phyloP scores from a whole-genome alignment of 2,329 filamentous ascomycete genomes.

The Aschersonia sp. region DNA sequence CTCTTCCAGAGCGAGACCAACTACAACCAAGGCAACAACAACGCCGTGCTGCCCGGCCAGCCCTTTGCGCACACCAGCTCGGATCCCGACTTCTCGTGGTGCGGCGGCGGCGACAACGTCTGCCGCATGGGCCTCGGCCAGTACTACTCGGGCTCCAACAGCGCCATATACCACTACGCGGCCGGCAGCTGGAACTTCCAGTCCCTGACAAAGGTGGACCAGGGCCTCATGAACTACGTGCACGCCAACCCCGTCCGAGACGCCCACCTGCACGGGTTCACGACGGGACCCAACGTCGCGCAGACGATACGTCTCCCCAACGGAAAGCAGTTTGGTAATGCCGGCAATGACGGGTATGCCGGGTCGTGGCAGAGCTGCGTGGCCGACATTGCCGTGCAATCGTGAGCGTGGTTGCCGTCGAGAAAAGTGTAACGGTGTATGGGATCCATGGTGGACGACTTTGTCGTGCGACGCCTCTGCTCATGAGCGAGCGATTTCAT shows the following conservation, averaged over 20 bases:
- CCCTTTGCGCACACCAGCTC: constrained; percentile 11
- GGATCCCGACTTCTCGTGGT: constrained; percentile 28
- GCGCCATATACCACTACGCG: constrained; percentile 6
- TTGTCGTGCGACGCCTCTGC: too few species aligned
- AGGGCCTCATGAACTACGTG: constrained; percentile 9
- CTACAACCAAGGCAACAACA: constrained; percentile 18
- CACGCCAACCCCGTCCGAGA: constrained; percentile 1
- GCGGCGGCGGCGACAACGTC: constrained; percentile 17
- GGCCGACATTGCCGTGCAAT: constrained; percentile 7
- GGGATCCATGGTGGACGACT: neutral
- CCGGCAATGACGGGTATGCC: constrained; percentile 5
- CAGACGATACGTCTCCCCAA: constrained; percentile 6
- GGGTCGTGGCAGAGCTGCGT: constrained; percentile 8
- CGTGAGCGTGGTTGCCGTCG: constrained; percentile 1
- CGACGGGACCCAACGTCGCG: constrained; percentile 5
- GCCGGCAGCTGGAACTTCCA: constrained; percentile 6
- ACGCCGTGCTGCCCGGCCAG: constrained; percentile 16
- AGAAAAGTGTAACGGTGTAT: neutral
- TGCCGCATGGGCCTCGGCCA: constrained; percentile 29
- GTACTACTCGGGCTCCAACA: constrained; percentile 9
- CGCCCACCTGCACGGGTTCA: constrained; percentile 4
- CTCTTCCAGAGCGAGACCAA: constrained; percentile 41
- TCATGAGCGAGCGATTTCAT: too few species aligned
- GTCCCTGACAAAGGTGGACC: constrained; percentile 5
- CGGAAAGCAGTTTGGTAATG: constrained; percentile 6